phyloP scores from a whole-genome alignment of 192 early-diverging fungal species.

The Rhizophagus prolifer region DNA sequence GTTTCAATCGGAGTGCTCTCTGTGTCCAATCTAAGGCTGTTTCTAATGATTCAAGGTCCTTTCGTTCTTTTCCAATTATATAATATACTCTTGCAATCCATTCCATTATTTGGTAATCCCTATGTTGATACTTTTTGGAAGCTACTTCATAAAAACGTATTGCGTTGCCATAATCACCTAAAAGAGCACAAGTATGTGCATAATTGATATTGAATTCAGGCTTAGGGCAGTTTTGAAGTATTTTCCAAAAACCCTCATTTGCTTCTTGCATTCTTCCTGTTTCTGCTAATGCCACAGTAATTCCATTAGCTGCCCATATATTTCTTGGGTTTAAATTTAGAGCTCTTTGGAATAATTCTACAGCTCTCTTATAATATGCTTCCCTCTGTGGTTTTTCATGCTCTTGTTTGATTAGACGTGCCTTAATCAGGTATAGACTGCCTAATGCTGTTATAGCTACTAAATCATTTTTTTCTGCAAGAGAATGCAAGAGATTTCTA shows the following conservation, averaged over 20 bases:
- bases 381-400: slow-evolving; percentile 65
- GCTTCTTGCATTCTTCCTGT: slow-evolving; percentile 60
- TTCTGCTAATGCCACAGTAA: slow-evolving; percentile 83
- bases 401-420: slow-evolving; percentile 63
- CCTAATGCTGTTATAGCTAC: slow-evolving; percentile 76
- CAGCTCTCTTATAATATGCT: slow-evolving; percentile 64
- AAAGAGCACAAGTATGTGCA: slow-evolving; percentile 4
- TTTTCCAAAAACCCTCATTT: slow-evolving; percentile 54
- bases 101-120: slow-evolving; percentile 50
- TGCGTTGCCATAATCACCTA: neutral
- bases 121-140: slow-evolving; percentile 53
- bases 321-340: slow-evolving; percentile 54
- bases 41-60: slow-evolving; percentile 61
- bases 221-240: slow-evolving; percentile 35
- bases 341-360: slow-evolving; percentile 81
- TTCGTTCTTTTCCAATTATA: slow-evolving; percentile 61
- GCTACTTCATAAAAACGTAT: slow-evolving; percentile 59
- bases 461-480: slow-evolving; percentile 53
- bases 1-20: slow-evolving; percentile 24
- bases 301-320: slow-evolving; percentile 80
- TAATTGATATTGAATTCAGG: slow-evolving; percentile 14
- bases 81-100: slow-evolving; percentile 60
- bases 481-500: slow-evolving; percentile 59
- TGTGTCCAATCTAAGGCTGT: slow-evolving; percentile 54
- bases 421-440: slow-evolving; percentile 52